phyloP scores from a whole-genome alignment of 208 protist species.

The Leishmania amazonensis region DNA sequence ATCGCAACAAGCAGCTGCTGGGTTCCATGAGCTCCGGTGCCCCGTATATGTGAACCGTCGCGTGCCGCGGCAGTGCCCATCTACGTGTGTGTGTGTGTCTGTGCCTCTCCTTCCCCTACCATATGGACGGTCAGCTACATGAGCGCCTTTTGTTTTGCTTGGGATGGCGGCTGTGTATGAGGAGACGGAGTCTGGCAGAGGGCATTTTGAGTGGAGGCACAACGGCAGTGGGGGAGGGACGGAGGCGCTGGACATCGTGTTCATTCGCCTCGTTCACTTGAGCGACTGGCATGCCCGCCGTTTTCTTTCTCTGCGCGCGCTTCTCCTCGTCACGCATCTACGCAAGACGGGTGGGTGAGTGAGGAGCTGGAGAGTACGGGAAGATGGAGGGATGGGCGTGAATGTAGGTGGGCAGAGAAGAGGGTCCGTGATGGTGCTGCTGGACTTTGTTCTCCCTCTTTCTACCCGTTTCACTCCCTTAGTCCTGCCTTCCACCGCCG shows the following conservation, averaged over 20 bases:
- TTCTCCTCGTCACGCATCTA: not conserved
- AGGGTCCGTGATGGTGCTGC: not conserved
- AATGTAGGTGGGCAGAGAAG: not conserved
- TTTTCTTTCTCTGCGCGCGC: not conserved
- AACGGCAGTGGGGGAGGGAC: not conserved
- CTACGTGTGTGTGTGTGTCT: not conserved
- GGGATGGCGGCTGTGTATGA: not conserved
- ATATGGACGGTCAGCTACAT: not conserved
- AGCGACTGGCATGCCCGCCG: not conserved
- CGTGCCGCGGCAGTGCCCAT: not conserved
- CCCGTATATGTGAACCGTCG: slow-evolving; percentile 70
- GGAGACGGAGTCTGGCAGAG: not conserved
- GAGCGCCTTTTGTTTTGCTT: not conserved
- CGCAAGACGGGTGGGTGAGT: not conserved
- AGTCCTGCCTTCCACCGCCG: not conserved
- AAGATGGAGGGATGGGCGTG: not conserved
- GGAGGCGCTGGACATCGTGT: not conserved
- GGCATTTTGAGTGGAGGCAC: not conserved
- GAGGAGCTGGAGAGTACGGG: not conserved
- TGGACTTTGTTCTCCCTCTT: not conserved
- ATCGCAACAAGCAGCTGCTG: slow-evolving; percentile 88
- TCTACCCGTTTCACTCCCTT: not conserved
- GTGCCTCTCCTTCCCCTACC: not conserved
- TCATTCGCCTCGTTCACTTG: not conserved
- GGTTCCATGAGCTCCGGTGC: slow-evolving; percentile 90